Percentiles rank a stretch among this genome's conserved stretches.
Evolutionary conservation across 2,329 filamentous ascomycete genomes (phyloP).

Genomic region (Neonectria faginata): DNA sequence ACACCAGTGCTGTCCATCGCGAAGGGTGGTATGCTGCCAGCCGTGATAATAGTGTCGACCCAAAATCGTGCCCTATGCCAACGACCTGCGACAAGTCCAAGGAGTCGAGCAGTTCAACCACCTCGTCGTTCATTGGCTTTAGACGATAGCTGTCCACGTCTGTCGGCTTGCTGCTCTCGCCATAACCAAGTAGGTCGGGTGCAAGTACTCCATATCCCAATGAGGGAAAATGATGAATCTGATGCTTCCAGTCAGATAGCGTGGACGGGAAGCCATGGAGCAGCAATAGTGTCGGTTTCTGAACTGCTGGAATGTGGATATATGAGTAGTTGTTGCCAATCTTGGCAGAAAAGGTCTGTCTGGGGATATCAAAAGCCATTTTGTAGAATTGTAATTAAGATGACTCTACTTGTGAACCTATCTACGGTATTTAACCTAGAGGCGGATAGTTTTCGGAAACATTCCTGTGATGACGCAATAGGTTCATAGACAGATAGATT

Average conservation of each 20-base stretch:
- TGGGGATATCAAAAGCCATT: constrained; percentile 25
- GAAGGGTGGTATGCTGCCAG: constrained; percentile 44
- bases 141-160: constrained; percentile 47
- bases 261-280: constrained; percentile 63
- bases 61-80: constrained; percentile 56
- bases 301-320: constrained; percentile 39
- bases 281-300: constrained; percentile 55
- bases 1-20: constrained; percentile 39
- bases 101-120: constrained; percentile 50
- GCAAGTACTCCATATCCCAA: constrained; percentile 57
- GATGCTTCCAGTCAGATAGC: constrained; percentile 56
- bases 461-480: constrained; percentile 26
- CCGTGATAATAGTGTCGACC: constrained; percentile 48
- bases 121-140: constrained; percentile 48
- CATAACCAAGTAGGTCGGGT: constrained; percentile 56
- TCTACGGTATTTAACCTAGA: not conserved
- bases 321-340: constrained; percentile 48
- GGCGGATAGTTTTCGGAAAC: constrained; percentile 46
- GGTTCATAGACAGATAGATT: not conserved
- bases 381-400: not conserved
- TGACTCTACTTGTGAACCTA: not conserved
- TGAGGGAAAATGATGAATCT: constrained; percentile 50
- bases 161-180: constrained; percentile 49
- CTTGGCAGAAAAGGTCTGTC: constrained; percentile 28
- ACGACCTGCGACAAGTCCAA: constrained; percentile 52